Percentiles rank a stretch among this genome's conserved stretches.
Conservation (phyloP, 2,329 filamentous ascomycete species). For the Tympanopsis confertula region DNA sequence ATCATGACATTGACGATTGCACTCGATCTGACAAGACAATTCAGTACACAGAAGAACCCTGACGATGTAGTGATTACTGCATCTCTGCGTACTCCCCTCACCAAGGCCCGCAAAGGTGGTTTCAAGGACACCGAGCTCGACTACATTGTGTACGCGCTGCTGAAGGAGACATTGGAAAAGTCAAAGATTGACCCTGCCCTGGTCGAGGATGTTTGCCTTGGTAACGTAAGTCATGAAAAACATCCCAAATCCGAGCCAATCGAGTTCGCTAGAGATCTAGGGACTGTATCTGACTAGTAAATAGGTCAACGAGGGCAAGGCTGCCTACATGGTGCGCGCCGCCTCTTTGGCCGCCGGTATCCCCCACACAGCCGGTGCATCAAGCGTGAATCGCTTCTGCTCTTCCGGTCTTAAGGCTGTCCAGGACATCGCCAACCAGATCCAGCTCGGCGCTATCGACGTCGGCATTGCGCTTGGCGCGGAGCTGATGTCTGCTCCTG, state of each 20-base stretch:
- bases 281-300: neutral
- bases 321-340: constrained; percentile 82
- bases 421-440: constrained; percentile 86
- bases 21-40: neutral
- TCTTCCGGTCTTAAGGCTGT: constrained; percentile 91
- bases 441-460: constrained; percentile 69
- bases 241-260: constrained; percentile 2
- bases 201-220: constrained; percentile 81
- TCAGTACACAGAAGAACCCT: constrained; percentile 78
- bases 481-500: constrained; percentile 72
- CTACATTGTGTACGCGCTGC: constrained; percentile 69
- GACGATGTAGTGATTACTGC: constrained; percentile 96
- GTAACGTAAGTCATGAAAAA: constrained; percentile 54
- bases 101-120: constrained; percentile 81
- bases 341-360: constrained; percentile 84
- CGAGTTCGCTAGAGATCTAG: neutral
- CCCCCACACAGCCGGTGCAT: constrained; percentile 76
- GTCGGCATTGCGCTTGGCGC: constrained; percentile 79
- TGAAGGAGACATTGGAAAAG: constrained; percentile 64
- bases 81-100: constrained; percentile 76
- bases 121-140: constrained; percentile 92
- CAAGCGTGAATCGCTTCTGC: constrained; percentile 88
- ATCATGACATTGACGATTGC: too few relatives aligned
- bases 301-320: constrained; percentile 72
- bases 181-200: constrained; percentile 69